Base-by-base conservation (phyloP, 306 rosid genomes). In the Abrus pulchellus region DNA sequence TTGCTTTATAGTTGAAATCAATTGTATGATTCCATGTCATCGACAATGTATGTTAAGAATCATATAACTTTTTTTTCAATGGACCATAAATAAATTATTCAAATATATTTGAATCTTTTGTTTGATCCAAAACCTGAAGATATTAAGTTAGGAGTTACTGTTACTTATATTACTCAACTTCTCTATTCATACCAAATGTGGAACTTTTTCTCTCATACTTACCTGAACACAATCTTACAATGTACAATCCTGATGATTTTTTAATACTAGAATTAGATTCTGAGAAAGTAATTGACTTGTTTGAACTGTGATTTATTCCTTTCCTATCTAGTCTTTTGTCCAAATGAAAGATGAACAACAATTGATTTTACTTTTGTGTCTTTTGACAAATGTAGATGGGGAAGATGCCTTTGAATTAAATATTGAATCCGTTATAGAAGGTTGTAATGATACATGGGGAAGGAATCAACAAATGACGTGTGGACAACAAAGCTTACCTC, bases 341-440 rank as follows among this genome's bases (percentile, higher is more conserved):
- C 68, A 47, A 65, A 80, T 59, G 60, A 78, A 59, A 59, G 45
- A 75, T 65, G 47, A 38, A 41, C 49, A 59, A 4, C 57, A 60
- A 62, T 36, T 70, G 72, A 56, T 80, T 81, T 48, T 65, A 54
- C 53, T 20, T 76, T 45, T 68, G 20, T 20, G 20, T 20, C 20
- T 76, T 20, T 82, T 83, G 69, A 75, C 82, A 66, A 62, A 74
- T 28, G 71, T 80, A 90, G 97, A 85, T 63, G 86, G 85, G 68
- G 89, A 90, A 80, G 95, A 88, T 79, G 86, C 83, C 80, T 84
- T 89, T 45, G 88, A 75, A 56, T 59, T 83, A 34, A 87, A 85
- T 89, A 76, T 94, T 68, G 97, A 94, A 45, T 78, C 90, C 75
- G 72, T 92, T n/a, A 73, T 92, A 49, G 96, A 92, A 72, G 90